These are phyloP conservation scores for Lepidopterella palustris DNA, from an alignment of 495 filamentous ascomycete species.

Conservation along the genomic window DNA sequence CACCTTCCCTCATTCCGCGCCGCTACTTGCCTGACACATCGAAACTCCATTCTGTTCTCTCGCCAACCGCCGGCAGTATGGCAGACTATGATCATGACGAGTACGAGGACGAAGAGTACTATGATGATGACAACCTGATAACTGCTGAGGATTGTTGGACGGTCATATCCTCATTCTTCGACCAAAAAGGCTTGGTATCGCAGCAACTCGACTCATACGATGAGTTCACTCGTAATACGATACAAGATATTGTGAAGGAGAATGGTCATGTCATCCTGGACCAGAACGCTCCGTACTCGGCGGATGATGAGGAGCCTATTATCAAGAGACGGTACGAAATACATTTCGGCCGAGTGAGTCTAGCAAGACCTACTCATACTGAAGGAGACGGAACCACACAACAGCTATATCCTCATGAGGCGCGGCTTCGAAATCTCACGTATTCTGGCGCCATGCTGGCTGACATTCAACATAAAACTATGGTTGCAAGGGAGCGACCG, in stretches of 20 bases:
- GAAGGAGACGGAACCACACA: conserved; percentile 84
- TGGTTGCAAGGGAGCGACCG: conserved; percentile 70
- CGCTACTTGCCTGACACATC: neutral
- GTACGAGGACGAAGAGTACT: conserved; percentile 24
- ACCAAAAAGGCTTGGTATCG: conserved; percentile 87
- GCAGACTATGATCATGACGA: conserved; percentile 17
- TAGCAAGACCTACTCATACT: conserved; percentile 79
- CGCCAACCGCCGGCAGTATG: conserved; percentile 5
- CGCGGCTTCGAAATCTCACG: conserved; percentile 87
- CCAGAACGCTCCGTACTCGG: conserved; percentile 65
- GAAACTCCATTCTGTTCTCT: neutral
- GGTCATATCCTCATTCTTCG: conserved; percentile 94
- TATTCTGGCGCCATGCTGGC: conserved; percentile 89
- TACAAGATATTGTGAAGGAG: conserved; percentile 86
- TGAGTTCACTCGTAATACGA: conserved; percentile 86
- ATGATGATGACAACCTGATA: conserved; percentile 62
- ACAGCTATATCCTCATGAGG: conserved; percentile 82
- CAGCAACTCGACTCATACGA: conserved; percentile 98
- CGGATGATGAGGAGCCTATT: conserved; percentile 63
- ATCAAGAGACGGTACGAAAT: conserved; percentile 86
- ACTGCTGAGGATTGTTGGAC: conserved; percentile 95
- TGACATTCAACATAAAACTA: conserved; percentile 70
- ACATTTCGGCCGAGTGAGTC: conserved; percentile 77
- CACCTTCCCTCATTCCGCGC: neutral
- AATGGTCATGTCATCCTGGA: conserved; percentile 83